phyloP scores from a whole-genome alignment of 257 asterid genomes.

The Ophiorrhiza pumila region DNA sequence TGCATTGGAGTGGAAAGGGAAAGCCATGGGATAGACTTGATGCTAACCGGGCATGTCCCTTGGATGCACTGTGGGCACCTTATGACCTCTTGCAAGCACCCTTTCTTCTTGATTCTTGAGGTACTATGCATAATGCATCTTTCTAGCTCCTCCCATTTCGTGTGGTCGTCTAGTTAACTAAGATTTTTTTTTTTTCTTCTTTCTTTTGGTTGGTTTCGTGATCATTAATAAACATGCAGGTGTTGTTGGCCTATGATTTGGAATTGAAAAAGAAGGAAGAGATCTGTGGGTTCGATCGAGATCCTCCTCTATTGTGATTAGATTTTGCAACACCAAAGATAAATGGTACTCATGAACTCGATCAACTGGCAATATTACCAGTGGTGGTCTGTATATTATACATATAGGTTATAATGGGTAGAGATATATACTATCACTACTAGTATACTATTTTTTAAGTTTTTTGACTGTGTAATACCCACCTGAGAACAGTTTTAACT shows the following conservation, averaged over 20 bases:
- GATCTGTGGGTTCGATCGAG: slow-evolving; percentile 57
- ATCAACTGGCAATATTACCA: slow-evolving; percentile 20
- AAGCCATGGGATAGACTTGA: slow-evolving; percentile 91
- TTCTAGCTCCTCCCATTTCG: not conserved
- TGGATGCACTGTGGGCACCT: slow-evolving; percentile 93
- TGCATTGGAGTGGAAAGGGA: slow-evolving; percentile 99
- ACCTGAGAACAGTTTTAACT: not conserved
- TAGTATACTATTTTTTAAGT: not conserved
- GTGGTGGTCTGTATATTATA: slow-evolving; percentile 32
- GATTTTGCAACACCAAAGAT: not conserved
- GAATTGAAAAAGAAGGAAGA: slow-evolving; percentile 45
- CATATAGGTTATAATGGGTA: not conserved
- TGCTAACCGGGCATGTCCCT: slow-evolving; percentile 67
- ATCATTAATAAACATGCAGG: not conserved
- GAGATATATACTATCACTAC: too few relatives aligned
- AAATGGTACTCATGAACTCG: not conserved
- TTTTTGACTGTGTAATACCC: not conserved
- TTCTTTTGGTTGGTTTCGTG: not conserved
- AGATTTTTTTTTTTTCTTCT: not conserved
- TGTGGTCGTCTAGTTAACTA: too few relatives aligned
- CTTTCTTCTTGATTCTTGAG: slow-evolving; percentile 60
- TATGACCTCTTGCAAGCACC: slow-evolving; percentile 68
- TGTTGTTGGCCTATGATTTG: not conserved
- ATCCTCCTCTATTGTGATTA: slow-evolving; percentile 56
- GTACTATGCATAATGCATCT: slow-evolving; percentile 11